Evolutionary conservation across 352 stramenopile species (phyloP), one percentile per base, ranked within the genome.

Genomic region (Phytophthora hybrid): DNA sequence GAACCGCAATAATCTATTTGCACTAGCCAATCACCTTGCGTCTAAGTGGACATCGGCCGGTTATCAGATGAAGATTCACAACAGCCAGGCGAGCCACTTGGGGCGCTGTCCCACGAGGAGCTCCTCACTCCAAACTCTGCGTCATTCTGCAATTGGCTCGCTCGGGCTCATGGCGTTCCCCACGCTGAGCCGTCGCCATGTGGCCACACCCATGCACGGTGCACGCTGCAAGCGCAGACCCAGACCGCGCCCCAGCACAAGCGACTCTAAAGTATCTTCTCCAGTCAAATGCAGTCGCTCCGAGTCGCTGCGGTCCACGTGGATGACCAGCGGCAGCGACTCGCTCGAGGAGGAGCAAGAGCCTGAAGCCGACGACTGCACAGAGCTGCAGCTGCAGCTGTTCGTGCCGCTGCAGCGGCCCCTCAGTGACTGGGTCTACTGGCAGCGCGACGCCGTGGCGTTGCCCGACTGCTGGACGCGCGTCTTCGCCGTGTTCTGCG

Each of bases 401-500:
- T 68, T 66, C 10, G 61, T 62, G 23, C 62, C 59, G 39, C 32
- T 71, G 26, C 61, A 64, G 13, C 62, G 54, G 2, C 72, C 78
- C 49, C 64, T 82, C 3, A 76, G 67, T 57, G 80, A 83, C 53
- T 87, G 77, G 77, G 77, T 83, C 65, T 84, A 87, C 53, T 87
- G 77, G 77, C 80, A 87, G 61, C 71, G 75, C 5, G 72, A 84
- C 58, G 65, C 60, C 10, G 60, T 69, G 19, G n/a, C 58, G 19
- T 74, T 83, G 1, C 80, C 80, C 3, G 54, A 83, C 34, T 85
- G 75, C 62, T 87, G 80, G 80, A 87, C 80, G 11, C 52, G 68
- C n/a, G 78, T 87, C 13, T 87, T 85, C 59, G 80, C 80, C 21
- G 72, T 87, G n/a, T 78, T 85, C 39, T 75, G 63, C 39, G 66